Evolutionary conservation across 306 rosid species (phyloP).

Genomic region (Cicer chorassanicum): DNA sequence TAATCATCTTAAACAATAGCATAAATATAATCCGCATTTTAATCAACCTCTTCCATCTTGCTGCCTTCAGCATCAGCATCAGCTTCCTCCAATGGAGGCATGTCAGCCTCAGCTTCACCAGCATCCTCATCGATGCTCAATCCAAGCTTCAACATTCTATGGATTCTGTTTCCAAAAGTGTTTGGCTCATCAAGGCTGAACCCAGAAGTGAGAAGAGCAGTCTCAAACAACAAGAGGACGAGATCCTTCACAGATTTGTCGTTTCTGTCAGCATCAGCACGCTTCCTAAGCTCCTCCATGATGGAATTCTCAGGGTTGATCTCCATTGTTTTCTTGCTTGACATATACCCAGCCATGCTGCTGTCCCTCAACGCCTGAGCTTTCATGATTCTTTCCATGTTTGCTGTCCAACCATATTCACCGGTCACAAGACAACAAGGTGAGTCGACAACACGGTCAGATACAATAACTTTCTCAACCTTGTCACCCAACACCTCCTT

Average conservation of each 20-base stretch:
- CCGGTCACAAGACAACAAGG: conserved; percentile 94
- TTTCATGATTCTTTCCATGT: conserved; percentile 92
- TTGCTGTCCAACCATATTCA: conserved; percentile 88
- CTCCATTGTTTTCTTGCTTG: conserved; percentile 93
- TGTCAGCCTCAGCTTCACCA: conserved; percentile 67
- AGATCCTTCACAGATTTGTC: conserved; percentile 92
- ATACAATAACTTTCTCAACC: conserved; percentile 78
- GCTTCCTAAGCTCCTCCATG: conserved; percentile 89
- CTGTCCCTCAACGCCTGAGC: conserved; percentile 87
- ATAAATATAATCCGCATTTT: conserved; percentile 36
- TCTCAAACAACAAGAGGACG: conserved; percentile 79
- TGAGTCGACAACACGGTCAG: conserved; percentile 85
- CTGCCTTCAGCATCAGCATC: conserved; percentile 78
- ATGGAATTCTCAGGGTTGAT: conserved; percentile 84
- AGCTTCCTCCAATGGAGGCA: conserved; percentile 84
- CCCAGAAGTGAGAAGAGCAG: conserved; percentile 84
- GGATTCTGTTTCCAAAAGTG: conserved; percentile 92
- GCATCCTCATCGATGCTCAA: conserved; percentile 84
- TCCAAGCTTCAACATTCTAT: conserved; percentile 90
- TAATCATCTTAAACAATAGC: conserved; percentile 5
- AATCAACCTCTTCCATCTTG: conserved; percentile 95
- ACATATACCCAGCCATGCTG: conserved; percentile 95
- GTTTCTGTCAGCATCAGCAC: conserved; percentile 74
- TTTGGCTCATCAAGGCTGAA: conserved; percentile 91
- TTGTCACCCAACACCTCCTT: conserved; percentile 85